Base-by-base conservation (phyloP, 345 rosid species). In the Turritis glabra region DNA sequence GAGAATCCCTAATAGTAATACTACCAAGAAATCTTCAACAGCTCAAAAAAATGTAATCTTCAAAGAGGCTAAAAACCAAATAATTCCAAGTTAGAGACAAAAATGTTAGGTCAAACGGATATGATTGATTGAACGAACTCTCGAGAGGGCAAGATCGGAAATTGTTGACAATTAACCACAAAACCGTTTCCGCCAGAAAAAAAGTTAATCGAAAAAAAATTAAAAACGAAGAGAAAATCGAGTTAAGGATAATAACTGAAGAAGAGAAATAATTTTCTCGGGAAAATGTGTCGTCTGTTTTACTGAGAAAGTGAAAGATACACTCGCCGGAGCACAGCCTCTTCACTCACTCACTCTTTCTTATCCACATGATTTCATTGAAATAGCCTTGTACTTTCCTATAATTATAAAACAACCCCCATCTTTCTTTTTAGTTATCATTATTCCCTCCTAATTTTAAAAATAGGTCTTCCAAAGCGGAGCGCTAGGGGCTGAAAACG, bases 341-440 rank as follows among this genome's bases (percentile, higher is more conserved):
- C n/a, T 35, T 35, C 73, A 32, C 21, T 72, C 62, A 52, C 35
- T 73, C 77, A 19, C 30, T 73, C 63, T 41, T 21, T 73, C 77
- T 64, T 73, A 73, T 73, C 77, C 64, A 73, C 70, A 74, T 33
- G 11, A 1, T 2, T 35, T 57, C 57, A 46, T 17, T 43, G 12
- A 59, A 15, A n/a, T 18, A 38, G 7, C 29, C 56, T 43, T 58
- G 0, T 30, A 68, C 4, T 30, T 22, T 22, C 12, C 0, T 29
- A 15, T 51, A 58, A 15, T 33, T 62, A 0, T 22, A 8, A 62
- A 40, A 43, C 0, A 27, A 3, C 57, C 59, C 59, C 38, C 35
- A 3, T 5, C 3, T 7, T 3, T 58, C 1, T 67, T 21, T 5
- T 1, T 19, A 65, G 9, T 33, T 10, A 18, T 30, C 9, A 38